Evolutionary conservation across 2,329 filamentous ascomycete species (phyloP).

Genomic region (Dactylonectria macrodidyma): DNA sequence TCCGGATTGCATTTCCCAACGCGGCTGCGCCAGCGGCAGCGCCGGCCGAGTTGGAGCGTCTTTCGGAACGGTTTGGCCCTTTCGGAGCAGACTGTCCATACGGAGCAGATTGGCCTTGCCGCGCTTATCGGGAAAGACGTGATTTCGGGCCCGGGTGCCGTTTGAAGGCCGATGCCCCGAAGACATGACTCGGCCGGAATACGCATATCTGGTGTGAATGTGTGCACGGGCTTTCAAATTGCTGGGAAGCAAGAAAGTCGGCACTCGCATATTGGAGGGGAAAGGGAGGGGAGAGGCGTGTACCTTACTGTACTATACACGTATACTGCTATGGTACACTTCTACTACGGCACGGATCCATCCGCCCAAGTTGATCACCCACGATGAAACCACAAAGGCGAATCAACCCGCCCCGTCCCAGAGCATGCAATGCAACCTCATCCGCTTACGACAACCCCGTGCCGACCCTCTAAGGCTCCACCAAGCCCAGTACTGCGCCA

Average conservation of each 20-base stretch:
- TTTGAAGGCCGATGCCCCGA: background rate
- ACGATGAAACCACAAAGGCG: background rate
- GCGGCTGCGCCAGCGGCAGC: too few species aligned
- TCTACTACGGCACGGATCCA: background rate
- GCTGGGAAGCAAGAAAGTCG: background rate
- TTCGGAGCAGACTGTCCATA: too few species aligned
- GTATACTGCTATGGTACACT: background rate
- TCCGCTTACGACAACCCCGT: constrained; percentile 43
- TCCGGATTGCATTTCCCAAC: too few species aligned
- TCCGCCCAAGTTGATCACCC: background rate
- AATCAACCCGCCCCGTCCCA: background rate
- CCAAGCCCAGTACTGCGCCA: constrained; percentile 49
- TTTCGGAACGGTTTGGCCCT: too few species aligned
- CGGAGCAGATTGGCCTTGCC: background rate
- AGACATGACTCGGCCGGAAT: background rate
- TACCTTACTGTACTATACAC: too few species aligned
- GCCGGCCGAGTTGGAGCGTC: too few species aligned
- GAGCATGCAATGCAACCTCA: background rate
- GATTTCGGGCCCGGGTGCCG: background rate
- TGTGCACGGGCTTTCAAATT: background rate
- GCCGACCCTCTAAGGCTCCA: constrained; percentile 48
- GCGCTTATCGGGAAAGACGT: constrained; percentile 2
- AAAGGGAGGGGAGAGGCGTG: too few species aligned
- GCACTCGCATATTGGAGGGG: background rate
- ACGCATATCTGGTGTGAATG: background rate